A percentile compares a stretch with the other conserved stretches of the same genome.
These are phyloP conservation scores for Zizania palustris DNA, from an alignment of 202 grass and related monocot genomes.

Conservation along the genomic window DNA sequence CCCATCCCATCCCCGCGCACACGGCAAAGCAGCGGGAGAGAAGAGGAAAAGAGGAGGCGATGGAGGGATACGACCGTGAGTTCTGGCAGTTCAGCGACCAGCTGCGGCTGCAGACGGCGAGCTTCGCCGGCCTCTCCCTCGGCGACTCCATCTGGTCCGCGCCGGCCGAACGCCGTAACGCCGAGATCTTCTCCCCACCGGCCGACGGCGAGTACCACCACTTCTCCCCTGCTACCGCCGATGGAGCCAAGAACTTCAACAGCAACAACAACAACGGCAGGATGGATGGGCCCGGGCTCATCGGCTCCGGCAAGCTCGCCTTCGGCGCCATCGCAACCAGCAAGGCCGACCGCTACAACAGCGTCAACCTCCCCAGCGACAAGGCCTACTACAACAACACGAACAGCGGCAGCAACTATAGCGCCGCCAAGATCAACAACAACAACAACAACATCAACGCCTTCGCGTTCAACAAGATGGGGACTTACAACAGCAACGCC, in stretches of 20 bases:
- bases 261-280: not conserved
- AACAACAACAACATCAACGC: constrained; percentile 13
- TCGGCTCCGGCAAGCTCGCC: constrained; percentile 76
- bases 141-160: constrained; percentile 86
- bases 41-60: not conserved
- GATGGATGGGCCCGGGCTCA: constrained; percentile 38
- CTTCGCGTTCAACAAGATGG: constrained; percentile 40
- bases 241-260: constrained; percentile 1
- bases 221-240: not conserved
- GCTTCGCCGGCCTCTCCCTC: constrained; percentile 77
- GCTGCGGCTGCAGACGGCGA: constrained; percentile 75
- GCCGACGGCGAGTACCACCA: not conserved
- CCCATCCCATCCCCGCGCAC: not conserved
- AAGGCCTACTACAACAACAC: constrained; percentile 11
- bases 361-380: constrained; percentile 7
- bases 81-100: constrained; percentile 99
- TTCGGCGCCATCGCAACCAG: constrained; percentile 61
- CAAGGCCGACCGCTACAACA: constrained; percentile 70
- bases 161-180: constrained; percentile 57
- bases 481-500: constrained; percentile 32
- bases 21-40: not conserved
- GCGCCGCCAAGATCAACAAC: constrained; percentile 27
- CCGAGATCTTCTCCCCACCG: not conserved
- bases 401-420: constrained; percentile 1
- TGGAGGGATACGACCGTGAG: constrained; percentile 71